Percentiles rank a stretch among this genome's conserved stretches.
Conservation (phyloP, 2,329 filamentous ascomycete genomes). For the Claviceps arundinis region DNA sequence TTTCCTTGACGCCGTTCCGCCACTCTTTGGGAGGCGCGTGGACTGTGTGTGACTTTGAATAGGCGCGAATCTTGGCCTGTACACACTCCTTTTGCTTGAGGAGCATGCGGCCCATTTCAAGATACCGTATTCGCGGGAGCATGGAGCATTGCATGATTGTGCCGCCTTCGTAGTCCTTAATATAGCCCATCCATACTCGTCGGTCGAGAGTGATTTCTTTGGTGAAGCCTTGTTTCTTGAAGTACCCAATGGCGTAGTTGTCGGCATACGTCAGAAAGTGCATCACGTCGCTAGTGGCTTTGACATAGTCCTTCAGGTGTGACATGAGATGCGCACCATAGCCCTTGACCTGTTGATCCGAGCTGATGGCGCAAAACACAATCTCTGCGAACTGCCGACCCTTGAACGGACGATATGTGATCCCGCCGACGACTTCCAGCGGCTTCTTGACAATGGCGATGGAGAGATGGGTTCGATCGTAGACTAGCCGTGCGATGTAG, state of each 20-base stretch:
- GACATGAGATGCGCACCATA: conserved; percentile 98
- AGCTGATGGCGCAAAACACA: conserved; percentile 95
- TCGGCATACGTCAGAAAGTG: conserved; percentile 98
- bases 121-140: conserved; percentile 87
- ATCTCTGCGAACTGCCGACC: conserved; percentile 91
- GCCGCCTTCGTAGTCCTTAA: conserved; percentile 97
- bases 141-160: conserved; percentile 99
- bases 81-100: conserved; percentile 95
- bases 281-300: conserved; percentile 92
- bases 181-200: conserved; percentile 96
- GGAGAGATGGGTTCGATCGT: conserved; percentile 89
- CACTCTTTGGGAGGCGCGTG: conserved; percentile 78
- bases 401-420: conserved; percentile 92
- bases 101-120: conserved; percentile 85
- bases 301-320: conserved; percentile 95
- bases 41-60: conserved; percentile 76
- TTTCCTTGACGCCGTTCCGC: conserved; percentile 59
- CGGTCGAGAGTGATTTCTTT: conserved; percentile 93
- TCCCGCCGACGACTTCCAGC: conserved; percentile 88
- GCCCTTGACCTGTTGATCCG: conserved; percentile 95
- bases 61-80: conserved; percentile 85
- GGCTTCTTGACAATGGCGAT: conserved; percentile 98
- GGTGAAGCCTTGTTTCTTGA: conserved; percentile 98
- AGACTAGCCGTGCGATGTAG: conserved; percentile 93
- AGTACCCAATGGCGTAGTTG: conserved; percentile 97